Evolutionary conservation across 495 filamentous ascomycete genomes (phyloP).

Genomic region (Penicillium atrosanguineum): DNA sequence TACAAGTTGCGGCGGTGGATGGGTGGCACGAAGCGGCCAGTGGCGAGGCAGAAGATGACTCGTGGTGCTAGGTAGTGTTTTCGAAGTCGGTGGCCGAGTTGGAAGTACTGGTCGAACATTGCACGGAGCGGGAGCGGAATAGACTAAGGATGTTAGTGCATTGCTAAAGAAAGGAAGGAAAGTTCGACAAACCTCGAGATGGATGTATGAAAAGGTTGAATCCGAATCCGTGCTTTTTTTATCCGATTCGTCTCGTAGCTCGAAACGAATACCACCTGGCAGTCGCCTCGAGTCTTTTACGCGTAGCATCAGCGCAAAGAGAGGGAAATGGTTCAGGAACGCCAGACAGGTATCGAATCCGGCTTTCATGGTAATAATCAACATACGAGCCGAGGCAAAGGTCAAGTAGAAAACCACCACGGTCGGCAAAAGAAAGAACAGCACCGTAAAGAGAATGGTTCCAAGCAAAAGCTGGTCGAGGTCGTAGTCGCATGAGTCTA

Average conservation of each 20-base stretch:
- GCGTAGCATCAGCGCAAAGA: conserved; percentile 95
- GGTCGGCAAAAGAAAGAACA: conserved; percentile 94
- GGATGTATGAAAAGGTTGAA: conserved; percentile 67
- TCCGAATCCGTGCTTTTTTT: conserved; percentile 17
- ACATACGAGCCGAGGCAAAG: conserved; percentile 91
- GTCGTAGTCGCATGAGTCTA: conserved; percentile 98
- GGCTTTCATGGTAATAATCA: conserved; percentile 89
- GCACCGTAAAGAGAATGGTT: conserved; percentile 92
- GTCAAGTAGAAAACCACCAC: conserved; percentile 96
- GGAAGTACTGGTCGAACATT: conserved; percentile 97
- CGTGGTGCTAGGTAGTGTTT: conserved; percentile 91
- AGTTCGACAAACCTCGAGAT: conserved; percentile 61
- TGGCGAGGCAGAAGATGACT: conserved; percentile 83
- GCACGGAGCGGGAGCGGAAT: conserved; percentile 84
- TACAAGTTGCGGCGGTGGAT: conserved; percentile 94
- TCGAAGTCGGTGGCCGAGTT: conserved; percentile 84
- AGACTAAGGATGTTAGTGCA: conserved; percentile 50
- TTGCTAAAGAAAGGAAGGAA: conserved; percentile 1
- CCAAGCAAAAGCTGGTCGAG: conserved; percentile 95
- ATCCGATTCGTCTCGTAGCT: conserved; percentile 62
- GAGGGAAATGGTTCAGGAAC: conserved; percentile 94
- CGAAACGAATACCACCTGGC: conserved; percentile 91
- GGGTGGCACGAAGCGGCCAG: conserved; percentile 85
- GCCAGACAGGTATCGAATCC: conserved; percentile 85
- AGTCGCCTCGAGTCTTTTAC: conserved; percentile 89